A percentile compares a stretch with the other conserved stretches of the same genome.
These are phyloP conservation scores for Kalmanozyma brasiliensis DNA, from an alignment of 1,284 basidiomycete genomes.

Conservation along the genomic window DNA sequence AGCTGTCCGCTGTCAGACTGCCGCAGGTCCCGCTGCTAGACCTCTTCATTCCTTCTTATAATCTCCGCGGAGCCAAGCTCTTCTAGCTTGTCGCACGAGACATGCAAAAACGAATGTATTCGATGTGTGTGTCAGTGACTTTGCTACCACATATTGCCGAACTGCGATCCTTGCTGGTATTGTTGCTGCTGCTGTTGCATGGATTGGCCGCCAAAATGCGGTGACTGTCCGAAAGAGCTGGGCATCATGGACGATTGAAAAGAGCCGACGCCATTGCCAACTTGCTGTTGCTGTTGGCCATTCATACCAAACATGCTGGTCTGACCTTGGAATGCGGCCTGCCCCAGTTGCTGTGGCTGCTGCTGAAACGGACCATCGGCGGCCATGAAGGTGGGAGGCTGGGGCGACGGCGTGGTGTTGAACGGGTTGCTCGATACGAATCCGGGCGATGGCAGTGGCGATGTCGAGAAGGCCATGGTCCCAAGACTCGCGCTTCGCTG, in stretches of 20 bases:
- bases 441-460: conserved; percentile 29
- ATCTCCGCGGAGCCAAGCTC: too few species aligned
- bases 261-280: conserved; percentile 1
- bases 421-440: conserved; percentile 28
- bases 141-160: conserved; percentile 32
- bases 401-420: conserved; percentile 22
- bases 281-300: conserved; percentile 16
- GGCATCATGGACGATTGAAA: conserved; percentile 35
- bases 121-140: not conserved
- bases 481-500: conserved; percentile 38
- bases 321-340: conserved; percentile 27
- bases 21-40: too few species aligned
- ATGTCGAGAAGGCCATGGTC: conserved; percentile 44
- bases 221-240: conserved; percentile 21
- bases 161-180: conserved; percentile 34
- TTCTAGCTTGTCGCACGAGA: not conserved
- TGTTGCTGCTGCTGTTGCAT: conserved; percentile 36
- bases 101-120: not conserved
- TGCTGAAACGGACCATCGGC: conserved; percentile 15
- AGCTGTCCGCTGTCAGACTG: too few species aligned
- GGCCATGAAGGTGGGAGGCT: conserved; percentile 3
- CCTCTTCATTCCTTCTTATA: too few species aligned
- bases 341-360: conserved; percentile 36
- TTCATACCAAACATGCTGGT: conserved; percentile 9
- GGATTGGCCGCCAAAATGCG: conserved; percentile 13